Conservation (phyloP, 441 rosid genomes). For the Omphalea diandra region DNA sequence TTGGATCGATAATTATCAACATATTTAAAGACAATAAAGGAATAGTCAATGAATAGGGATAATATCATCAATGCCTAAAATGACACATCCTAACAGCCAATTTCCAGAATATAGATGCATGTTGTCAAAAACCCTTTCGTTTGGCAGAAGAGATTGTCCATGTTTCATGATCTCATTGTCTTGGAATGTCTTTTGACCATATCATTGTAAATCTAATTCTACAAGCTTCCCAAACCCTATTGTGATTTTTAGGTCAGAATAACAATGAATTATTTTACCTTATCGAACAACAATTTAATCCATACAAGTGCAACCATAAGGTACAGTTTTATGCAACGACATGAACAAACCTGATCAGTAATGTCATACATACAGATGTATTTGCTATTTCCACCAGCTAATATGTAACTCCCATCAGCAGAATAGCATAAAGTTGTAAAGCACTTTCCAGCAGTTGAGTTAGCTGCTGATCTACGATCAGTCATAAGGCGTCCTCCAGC, state of each 20-base stretch:
- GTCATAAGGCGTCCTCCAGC: slow-evolving; percentile 94
- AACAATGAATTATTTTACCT: neutral
- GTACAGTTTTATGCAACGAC: neutral
- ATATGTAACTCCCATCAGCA: slow-evolving; percentile 92
- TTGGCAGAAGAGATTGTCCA: neutral
- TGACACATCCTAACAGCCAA: neutral
- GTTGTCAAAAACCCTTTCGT: neutral
- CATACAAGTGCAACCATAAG: neutral
- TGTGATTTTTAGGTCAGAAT: neutral
- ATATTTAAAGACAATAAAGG: neutral
- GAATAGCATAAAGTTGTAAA: slow-evolving; percentile 89
- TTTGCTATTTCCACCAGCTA: slow-evolving; percentile 97
- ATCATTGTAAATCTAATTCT: neutral
- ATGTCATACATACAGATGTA: slow-evolving; percentile 96
- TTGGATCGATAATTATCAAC: neutral
- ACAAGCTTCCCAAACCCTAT: neutral
- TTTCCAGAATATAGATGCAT: neutral
- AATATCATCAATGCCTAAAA: neutral
- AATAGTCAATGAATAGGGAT: neutral
- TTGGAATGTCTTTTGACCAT: neutral
- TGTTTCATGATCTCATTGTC: neutral
- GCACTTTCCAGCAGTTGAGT: slow-evolving; percentile 93
- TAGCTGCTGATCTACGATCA: slow-evolving; percentile 90
- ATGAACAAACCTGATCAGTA: slow-evolving; percentile 79
- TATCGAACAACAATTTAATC: neutral